Evolutionary conservation across 176 grass and related monocot species (phyloP), one percentile per base, ranked within the genome.

Genomic region (Cenchrus purpureus): DNA sequence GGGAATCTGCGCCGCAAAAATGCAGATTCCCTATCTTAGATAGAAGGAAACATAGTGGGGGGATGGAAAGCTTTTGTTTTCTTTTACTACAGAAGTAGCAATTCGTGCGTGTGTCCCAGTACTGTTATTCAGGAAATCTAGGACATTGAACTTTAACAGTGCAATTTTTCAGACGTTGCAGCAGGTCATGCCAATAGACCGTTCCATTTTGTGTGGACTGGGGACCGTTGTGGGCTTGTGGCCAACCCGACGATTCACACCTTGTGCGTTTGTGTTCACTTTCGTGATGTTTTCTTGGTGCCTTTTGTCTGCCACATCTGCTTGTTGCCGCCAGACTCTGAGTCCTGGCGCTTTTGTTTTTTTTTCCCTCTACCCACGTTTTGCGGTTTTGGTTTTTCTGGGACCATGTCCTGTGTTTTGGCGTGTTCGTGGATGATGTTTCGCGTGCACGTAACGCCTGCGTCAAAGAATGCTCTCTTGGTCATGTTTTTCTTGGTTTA

Each of bases 31-130:
- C 44, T 59, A 69, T 87, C 68, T 86, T 86, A 79, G 68, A 87
- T 87, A 90, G 68, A 63, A 65, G 61, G 32, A 76, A 50, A 87
- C 67, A 83, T 85, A 90, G 84, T 61, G 74, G 84, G 82, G 87
- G 77, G 65, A 16, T 64, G 37, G 72, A 65, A 68, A 82, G 22
- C 48, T 57, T 78, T 90, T 90, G 55, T 86, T 71, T 78, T 87
- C 37, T 84, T 85, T 80, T 76, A 82, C 79, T 72, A 90, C 65
- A 86, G 66, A 37, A 57, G 65, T 57, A 62, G 46, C 37, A 82
- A 44, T 81, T 55, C 73, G 15, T 74, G 71, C 34, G 32, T 52
- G 74, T 45, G 53, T 61, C 64, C 62, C 14, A 61, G 58, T 46
- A 60, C 8, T n/a, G 68, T n/a, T n/a, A 12, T 72, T 72, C 10